phyloP scores from a whole-genome alignment of 331 rosid genomes.

The Erythrophleum ivorense region DNA sequence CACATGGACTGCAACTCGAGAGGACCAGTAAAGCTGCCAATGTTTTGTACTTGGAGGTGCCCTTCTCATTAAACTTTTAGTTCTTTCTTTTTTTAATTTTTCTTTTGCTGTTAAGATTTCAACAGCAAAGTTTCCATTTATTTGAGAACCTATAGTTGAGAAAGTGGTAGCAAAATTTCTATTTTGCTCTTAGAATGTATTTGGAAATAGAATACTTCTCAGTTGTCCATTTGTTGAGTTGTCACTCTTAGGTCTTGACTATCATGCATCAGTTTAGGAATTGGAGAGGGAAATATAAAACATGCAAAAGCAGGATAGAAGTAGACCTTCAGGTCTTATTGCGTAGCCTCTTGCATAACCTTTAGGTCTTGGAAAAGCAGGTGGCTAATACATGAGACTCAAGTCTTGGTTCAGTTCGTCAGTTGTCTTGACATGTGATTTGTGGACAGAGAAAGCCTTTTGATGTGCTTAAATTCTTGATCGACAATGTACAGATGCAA shows the following conservation, averaged over 20 bases:
- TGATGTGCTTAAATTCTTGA: background rate
- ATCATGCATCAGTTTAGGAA: background rate
- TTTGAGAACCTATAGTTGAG: background rate
- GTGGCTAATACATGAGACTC: background rate
- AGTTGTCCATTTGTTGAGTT: background rate
- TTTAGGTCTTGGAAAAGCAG: too few relatives aligned
- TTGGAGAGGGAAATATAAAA: background rate
- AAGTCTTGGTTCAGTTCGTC: background rate
- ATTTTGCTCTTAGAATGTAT: background rate
- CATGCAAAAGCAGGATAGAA: background rate
- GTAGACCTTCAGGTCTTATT: background rate
- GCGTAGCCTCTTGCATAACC: background rate
- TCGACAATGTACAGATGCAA: background rate
- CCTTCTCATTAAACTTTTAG: background rate
- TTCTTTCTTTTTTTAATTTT: background rate
- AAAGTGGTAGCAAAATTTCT: background rate
- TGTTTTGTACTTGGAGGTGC: constrained; percentile 57
- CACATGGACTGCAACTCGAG: constrained; percentile 74
- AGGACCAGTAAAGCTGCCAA: constrained; percentile 62
- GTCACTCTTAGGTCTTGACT: background rate
- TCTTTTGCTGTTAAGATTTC: background rate
- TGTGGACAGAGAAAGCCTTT: background rate
- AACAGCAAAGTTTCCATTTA: background rate
- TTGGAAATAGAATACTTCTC: background rate
- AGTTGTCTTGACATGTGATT: background rate